Evolutionary conservation across 257 asterid species (phyloP).

Genomic region (Asclepias syriaca): DNA sequence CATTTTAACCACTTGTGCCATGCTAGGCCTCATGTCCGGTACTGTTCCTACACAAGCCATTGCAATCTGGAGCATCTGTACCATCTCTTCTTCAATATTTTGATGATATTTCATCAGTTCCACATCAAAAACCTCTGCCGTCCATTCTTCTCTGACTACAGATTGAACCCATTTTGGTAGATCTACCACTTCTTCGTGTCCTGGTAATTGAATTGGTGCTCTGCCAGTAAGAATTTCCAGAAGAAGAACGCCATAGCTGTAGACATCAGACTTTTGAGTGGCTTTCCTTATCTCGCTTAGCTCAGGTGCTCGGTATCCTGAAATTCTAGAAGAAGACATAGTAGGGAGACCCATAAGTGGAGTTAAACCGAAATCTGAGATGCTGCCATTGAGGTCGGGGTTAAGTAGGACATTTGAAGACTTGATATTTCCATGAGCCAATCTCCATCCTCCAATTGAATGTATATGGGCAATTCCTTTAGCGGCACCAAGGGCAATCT

Average conservation of each 20-base stretch:
- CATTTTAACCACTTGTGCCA: conserved; percentile 56
- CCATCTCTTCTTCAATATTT: conserved; percentile 61
- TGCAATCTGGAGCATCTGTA: conserved; percentile 73
- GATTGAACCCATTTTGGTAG: conserved; percentile 71
- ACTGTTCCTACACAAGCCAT: conserved; percentile 50
- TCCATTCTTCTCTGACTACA: conserved; percentile 72
- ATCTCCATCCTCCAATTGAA: conserved; percentile 30
- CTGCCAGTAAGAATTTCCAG: conserved; percentile 71
- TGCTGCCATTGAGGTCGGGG: conserved; percentile 29
- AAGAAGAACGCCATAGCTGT: conserved; percentile 63
- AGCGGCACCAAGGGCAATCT: conserved; percentile 58
- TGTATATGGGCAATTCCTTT: conserved; percentile 64
- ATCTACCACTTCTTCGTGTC: conserved; percentile 51
- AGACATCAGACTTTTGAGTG: conserved; percentile 56
- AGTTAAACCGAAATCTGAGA: conserved; percentile 56
- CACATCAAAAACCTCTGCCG: conserved; percentile 68
- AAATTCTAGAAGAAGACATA: conserved; percentile 34
- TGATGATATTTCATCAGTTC: conserved; percentile 36
- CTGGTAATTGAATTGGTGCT: conserved; percentile 43
- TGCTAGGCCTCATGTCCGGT: conserved; percentile 56
- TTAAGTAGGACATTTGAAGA: conserved; percentile 56
- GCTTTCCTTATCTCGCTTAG: conserved; percentile 34
- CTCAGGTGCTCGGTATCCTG: conserved; percentile 71
- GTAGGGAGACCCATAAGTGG: conserved; percentile 43
- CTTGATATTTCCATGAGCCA: conserved; percentile 64